Conservation (phyloP, 129 eudicot species). For the Oenanthe sinensis region DNA sequence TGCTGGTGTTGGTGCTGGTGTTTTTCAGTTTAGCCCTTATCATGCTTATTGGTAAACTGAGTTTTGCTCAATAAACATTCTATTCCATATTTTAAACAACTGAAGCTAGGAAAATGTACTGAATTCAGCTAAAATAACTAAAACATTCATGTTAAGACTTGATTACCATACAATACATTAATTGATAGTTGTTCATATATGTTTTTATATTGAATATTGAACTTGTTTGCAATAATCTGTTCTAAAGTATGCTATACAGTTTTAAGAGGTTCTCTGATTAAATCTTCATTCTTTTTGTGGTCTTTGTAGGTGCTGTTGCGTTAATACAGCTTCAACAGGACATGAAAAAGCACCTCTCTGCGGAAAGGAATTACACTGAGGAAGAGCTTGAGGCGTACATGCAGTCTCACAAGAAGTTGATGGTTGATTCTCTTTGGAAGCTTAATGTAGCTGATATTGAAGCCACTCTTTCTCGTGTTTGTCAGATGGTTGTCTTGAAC, state of each 20-base stretch:
- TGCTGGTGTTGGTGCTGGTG: not conserved
- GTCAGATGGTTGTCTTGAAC: constrained; percentile 62
- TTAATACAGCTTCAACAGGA: constrained; percentile 96
- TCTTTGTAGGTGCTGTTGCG: constrained; percentile 73
- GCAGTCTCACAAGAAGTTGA: constrained; percentile 83
- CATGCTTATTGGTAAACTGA: not conserved
- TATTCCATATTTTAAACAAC: not conserved
- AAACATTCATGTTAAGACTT: not conserved
- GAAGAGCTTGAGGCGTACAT: constrained; percentile 80
- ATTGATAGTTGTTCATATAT: not conserved
- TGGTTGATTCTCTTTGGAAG: constrained; percentile 98
- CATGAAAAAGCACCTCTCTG: constrained; percentile 67
- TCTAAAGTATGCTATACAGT: not conserved
- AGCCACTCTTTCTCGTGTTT: constrained; percentile 77
- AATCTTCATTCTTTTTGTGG: constrained; percentile 13
- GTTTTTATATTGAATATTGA: not conserved
- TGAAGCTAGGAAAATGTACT: not conserved
- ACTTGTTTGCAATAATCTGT: not conserved
- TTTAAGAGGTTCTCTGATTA: too few relatives aligned
- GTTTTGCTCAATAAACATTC: too few relatives aligned
- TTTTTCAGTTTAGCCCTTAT: not conserved
- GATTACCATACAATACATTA: not conserved
- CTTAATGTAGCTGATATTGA: constrained; percentile 95
- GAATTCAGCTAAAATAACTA: not conserved
- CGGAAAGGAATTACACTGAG: constrained; percentile 83